These are phyloP conservation scores for Schizosaccharomyces lindneri DNA, from an alignment of 805 yeast genomes.

Conservation along the genomic window DNA sequence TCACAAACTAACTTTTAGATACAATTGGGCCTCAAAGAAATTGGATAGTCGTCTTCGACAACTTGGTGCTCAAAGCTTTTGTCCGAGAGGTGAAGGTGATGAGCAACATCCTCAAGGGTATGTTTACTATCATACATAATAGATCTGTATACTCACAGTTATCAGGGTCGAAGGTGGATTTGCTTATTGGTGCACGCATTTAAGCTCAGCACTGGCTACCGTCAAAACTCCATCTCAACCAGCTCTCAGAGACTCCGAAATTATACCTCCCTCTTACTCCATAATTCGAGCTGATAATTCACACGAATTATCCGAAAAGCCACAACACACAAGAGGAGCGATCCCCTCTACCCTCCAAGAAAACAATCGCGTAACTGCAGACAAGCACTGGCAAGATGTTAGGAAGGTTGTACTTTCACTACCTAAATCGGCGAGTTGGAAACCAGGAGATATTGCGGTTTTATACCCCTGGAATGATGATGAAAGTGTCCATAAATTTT, in stretches of 20 bases:
- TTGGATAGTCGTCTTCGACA: conserved; percentile 55
- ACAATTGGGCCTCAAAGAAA: conserved; percentile 68
- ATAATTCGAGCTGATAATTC: conserved; percentile 9
- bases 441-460: conserved; percentile 63
- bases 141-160: conserved; percentile 27
- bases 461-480: conserved; percentile 52
- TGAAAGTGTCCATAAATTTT: conserved; percentile 34
- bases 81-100: conserved; percentile 67
- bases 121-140: neutral
- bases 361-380: conserved; percentile 39
- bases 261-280: conserved; percentile 18
- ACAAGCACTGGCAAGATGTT: conserved; percentile 76
- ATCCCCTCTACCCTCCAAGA: conserved; percentile 13
- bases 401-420: conserved; percentile 16
- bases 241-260: conserved; percentile 9
- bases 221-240: conserved; percentile 12
- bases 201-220: neutral
- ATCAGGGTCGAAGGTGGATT: conserved; percentile 15
- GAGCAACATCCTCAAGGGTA: conserved; percentile 45
- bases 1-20: conserved; percentile 16
- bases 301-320: neutral
- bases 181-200: conserved; percentile 3
- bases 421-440: conserved; percentile 15
- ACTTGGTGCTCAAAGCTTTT: conserved; percentile 53
- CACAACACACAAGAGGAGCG: neutral